Evolutionary conservation across 257 asterid species (phyloP).

Genomic region (Solanum bukasovii): DNA sequence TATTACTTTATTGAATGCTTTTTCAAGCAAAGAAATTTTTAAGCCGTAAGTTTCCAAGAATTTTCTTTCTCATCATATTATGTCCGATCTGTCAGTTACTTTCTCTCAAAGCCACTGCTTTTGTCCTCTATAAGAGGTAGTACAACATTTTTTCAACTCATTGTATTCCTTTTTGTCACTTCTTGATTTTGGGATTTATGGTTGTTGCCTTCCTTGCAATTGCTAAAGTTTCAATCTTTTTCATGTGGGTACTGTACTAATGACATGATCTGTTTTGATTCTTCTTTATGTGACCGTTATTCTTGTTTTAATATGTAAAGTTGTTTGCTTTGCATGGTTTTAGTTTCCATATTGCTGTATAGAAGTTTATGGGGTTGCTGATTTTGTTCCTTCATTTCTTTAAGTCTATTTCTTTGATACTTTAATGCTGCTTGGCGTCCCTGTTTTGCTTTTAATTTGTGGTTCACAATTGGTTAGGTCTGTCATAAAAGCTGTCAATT

Average conservation of each 20-base stretch:
- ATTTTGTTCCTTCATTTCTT: no score
- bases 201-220: background rate
- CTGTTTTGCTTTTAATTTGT: background rate
- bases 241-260: background rate
- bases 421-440: background rate
- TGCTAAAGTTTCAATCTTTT: background rate
- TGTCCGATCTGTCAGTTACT: constrained; percentile 14
- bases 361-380: background rate
- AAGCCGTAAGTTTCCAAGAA: background rate
- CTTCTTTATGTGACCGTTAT: background rate
- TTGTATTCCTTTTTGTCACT: background rate
- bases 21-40: background rate
- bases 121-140: background rate
- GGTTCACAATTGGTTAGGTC: background rate
- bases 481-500: background rate
- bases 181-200: background rate
- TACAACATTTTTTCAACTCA: background rate
- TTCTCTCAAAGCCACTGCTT: constrained; percentile 34
- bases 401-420: background rate
- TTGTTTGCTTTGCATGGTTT: background rate
- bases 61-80: background rate
- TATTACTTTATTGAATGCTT: background rate
- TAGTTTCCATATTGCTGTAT: background rate
- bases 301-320: background rate
- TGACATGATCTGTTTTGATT: background rate